Base-by-base conservation (phyloP, 768 basidiomycete species). In the Pholiota molesta region DNA sequence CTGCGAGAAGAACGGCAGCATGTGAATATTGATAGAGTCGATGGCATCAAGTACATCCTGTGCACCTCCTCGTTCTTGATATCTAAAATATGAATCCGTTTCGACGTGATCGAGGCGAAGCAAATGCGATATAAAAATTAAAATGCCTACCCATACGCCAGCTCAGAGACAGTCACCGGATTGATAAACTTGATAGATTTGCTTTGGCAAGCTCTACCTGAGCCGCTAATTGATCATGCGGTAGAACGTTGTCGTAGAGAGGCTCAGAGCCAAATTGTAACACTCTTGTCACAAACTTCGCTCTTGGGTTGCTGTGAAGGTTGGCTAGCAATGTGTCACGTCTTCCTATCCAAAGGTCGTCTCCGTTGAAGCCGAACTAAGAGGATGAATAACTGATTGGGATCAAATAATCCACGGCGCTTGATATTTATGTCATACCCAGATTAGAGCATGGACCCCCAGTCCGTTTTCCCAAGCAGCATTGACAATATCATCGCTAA, bases 211-310 rank as follows among this genome's bases (percentile, higher is more conserved):
- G 71, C 21, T 49, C 63, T 31, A 87, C 83, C 68, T 86, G 82
- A 2, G 65, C 61, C 3, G 84, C 78, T 14, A 87, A 76, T 47
- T 78, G 67, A 6, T 69, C 49, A 45, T 78, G 79, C 5, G 77
- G 65, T 5, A 86, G 71, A 44, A 82, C 86, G 40, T 68, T 62
- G 53, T 86, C 86, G 56, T 69, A 87, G 10, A 86, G 76, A 1
- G 86, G 85, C 65, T 86, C 86, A 2, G 84, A 83, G 29, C 86
- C 86, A 61, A 87, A 86, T 62, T 87, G 85, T 2, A 86, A 71
- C 1, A 77, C 83, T 16, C 83, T 79, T 0, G 85, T 86, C 26
- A 86, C 75, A 58, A 81, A 86, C 57, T 81, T 79, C 16, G 83
- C 83, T 64, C 77, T 83, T 5, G 79, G 78, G 52, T 83, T 85